Conservation (phyloP, 805 yeast genomes). For the Metschnikowia hibisci region DNA sequence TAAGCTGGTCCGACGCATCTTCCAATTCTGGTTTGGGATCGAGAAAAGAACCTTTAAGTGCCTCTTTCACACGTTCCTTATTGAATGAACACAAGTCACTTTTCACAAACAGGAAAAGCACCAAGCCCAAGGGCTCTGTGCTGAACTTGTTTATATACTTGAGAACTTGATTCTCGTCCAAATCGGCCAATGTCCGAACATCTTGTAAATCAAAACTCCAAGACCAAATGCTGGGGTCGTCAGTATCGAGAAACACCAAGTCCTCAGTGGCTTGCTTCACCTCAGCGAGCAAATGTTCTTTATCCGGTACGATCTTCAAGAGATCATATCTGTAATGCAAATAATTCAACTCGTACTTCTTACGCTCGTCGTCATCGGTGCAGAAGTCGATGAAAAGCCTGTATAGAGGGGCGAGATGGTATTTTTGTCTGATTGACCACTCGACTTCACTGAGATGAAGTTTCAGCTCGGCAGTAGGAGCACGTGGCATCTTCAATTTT, state of each 20-base stretch:
- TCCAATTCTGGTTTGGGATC: background rate
- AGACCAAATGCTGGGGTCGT: conserved; percentile 66
- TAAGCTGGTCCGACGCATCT: conserved; percentile 10
- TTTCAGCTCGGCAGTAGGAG: conserved; percentile 38
- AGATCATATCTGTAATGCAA: conserved; percentile 54
- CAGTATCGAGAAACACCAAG: conserved; percentile 64
- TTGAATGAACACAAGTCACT: conserved; percentile 69
- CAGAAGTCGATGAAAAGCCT: conserved; percentile 50
- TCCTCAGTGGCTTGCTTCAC: conserved; percentile 61
- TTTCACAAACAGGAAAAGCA: conserved; percentile 57
- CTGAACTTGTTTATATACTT: conserved; percentile 56
- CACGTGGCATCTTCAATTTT: conserved; percentile 46
- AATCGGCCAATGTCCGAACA: conserved; percentile 42
- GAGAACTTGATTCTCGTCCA: conserved; percentile 45
- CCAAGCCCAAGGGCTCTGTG: conserved; percentile 55
- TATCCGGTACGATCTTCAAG: conserved; percentile 54
- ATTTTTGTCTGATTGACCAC: conserved; percentile 47
- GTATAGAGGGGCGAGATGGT: conserved; percentile 53
- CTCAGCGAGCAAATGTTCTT: conserved; percentile 30
- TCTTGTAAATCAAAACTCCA: conserved; percentile 74
- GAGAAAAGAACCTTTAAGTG: conserved; percentile 11
- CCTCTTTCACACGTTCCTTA: conserved; percentile 23
- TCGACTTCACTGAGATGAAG: conserved; percentile 34
- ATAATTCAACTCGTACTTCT: conserved; percentile 54
- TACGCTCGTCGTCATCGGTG: conserved; percentile 59